Evolutionary conservation across 352 stramenopile species (phyloP), one percentile per base, ranked within the genome.

Genomic region (Phytophthora constricta): DNA sequence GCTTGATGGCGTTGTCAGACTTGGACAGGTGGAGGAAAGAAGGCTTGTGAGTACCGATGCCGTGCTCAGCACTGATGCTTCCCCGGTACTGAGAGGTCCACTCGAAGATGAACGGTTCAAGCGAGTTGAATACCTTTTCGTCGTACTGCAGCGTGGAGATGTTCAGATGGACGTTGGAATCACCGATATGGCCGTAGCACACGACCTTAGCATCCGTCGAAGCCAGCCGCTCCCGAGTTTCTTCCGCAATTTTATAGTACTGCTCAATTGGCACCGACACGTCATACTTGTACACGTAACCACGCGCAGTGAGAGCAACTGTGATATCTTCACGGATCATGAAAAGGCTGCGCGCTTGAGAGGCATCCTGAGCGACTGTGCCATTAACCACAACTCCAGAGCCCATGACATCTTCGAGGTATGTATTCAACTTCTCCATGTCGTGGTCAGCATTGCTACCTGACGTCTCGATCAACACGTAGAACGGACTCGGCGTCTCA

Each of bases 211-310:
- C 80, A 43, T 80, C 77, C 3, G 84, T 61, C 2, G 71, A 54
- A 20, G 63, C 63, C 14, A 98, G 58, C 43, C 58, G 67, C 60
- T 76, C 62, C 47, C 86, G 82, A 20, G 92, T 89, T 49, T 97
- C 89, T 19, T 93, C 72, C 0, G 91, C 89, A 37, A 99, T 90
- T 31, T 87, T 81, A 68, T 98, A 92, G 73, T 99, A 98, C 31
- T 97, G 72, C 27, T 79, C 58, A 26, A 98, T 91, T 0, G 95
- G 91, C 20, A 99, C 67, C 14, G 90, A 98, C 11, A 99, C 72
- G 72, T 99, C 97, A 78, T 99, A 99, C 82, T 99, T 99, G 81
- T 98, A 98, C 34, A 96, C 89, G 67, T 93, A 96, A n/a, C 96
- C 97, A 5, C 65, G 73, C 28, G 64, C 57, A 55, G 79, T 87